phyloP scores from a whole-genome alignment of 2,329 filamentous ascomycete genomes.

The Colletotrichum endophyticum region DNA sequence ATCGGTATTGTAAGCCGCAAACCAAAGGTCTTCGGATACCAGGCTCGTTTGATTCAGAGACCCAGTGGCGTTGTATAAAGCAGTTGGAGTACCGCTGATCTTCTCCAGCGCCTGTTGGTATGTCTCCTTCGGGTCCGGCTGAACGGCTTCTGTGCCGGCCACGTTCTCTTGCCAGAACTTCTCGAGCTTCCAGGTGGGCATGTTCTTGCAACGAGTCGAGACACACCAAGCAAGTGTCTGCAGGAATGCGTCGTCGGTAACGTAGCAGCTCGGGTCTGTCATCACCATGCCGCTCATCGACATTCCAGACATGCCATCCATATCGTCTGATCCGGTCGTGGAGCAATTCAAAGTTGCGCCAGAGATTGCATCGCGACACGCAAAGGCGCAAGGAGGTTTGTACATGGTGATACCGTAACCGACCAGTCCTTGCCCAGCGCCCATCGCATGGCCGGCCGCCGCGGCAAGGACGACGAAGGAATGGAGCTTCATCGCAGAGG shows the following conservation, averaged over 20 bases:
- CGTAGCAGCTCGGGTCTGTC: slow-evolving; percentile 23
- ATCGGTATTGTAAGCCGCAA: slow-evolving; percentile 12
- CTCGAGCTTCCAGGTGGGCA: slow-evolving; percentile 18
- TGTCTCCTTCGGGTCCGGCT: slow-evolving; percentile 14
- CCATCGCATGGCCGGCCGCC: not conserved
- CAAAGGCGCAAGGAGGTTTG: slow-evolving; percentile 38
- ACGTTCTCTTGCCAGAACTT: slow-evolving; percentile 23
- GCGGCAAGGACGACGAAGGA: not conserved
- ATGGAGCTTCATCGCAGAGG: not conserved
- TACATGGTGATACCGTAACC: slow-evolving; percentile 27
- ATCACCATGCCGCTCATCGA: slow-evolving; percentile 13
- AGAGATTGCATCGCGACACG: slow-evolving; percentile 34
- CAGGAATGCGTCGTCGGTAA: slow-evolving; percentile 26
- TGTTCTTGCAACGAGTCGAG: slow-evolving; percentile 24
- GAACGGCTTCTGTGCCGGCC: slow-evolving; percentile 8
- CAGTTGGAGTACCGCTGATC: not conserved
- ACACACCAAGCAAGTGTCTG: slow-evolving; percentile 29
- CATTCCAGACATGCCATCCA: not conserved
- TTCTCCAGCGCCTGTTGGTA: slow-evolving; percentile 18
- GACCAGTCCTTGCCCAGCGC: not conserved
- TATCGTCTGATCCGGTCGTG: not conserved
- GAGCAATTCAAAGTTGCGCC: slow-evolving; percentile 18
- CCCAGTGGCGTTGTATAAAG: not conserved
- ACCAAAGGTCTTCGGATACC: slow-evolving; percentile 30
- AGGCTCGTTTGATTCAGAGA: slow-evolving; percentile 37